phyloP scores from a whole-genome alignment of 768 basidiomycete genomes.

The Psilocybe cyanescens region DNA sequence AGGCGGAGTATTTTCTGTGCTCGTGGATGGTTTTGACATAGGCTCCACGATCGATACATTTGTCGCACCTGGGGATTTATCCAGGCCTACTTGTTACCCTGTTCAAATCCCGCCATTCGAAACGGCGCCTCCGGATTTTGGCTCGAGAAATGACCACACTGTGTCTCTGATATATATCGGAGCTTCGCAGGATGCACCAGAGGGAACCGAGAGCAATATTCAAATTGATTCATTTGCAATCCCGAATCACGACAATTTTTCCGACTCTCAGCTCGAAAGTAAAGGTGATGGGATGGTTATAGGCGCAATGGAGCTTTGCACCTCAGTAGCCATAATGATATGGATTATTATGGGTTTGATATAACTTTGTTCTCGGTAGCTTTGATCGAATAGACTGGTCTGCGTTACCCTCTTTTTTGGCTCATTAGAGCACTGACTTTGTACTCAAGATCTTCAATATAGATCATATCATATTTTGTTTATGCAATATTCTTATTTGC shows the following conservation, averaged over 20 bases:
- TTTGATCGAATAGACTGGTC: too few relatives aligned
- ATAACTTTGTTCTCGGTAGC: too few relatives aligned
- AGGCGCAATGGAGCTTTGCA: too few relatives aligned
- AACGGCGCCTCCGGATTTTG: conserved; percentile 1
- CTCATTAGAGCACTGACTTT: too few relatives aligned
- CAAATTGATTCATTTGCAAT: conserved; percentile 10
- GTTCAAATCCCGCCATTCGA: conserved; percentile 3
- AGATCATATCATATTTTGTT: too few relatives aligned
- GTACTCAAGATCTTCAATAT: too few relatives aligned
- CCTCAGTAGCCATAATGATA: too few relatives aligned
- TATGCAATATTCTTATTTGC: too few relatives aligned
- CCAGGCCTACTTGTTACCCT: not conserved
- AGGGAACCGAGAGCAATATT: not conserved
- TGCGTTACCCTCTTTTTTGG: too few relatives aligned
- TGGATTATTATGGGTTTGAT: too few relatives aligned
- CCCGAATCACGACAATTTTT: not conserved
- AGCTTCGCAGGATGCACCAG: not conserved
- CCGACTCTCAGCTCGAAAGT: too few relatives aligned
- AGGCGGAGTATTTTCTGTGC: conserved; percentile 23
- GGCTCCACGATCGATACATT: conserved; percentile 20
- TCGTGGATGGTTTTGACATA: conserved; percentile 23
- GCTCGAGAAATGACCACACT: not conserved
- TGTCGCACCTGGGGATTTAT: not conserved
- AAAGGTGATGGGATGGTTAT: too few relatives aligned
- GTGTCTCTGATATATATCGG: conserved; percentile 3